Percentiles rank a stretch among this genome's conserved stretches.
phyloP scores from a whole-genome alignment of 352 stramenopile species.

The Pythium aristosporum region DNA sequence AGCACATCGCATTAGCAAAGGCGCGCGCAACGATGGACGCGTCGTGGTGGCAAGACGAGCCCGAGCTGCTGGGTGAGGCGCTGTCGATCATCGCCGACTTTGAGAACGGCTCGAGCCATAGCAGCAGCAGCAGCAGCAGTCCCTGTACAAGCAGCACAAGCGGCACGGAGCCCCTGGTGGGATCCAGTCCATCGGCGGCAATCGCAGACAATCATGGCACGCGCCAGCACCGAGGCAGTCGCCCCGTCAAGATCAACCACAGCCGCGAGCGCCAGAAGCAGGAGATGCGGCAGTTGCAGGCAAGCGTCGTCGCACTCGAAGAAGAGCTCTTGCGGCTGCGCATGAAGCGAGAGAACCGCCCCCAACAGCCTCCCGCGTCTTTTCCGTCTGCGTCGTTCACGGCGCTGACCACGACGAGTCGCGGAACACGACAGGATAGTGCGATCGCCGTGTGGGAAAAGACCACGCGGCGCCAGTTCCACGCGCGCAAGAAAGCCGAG shows the following conservation, averaged over 20 bases:
- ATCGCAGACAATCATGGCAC: background rate
- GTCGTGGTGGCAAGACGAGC: slow-evolving; percentile 4
- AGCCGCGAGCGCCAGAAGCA: slow-evolving; percentile 16
- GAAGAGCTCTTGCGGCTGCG: slow-evolving; percentile 4
- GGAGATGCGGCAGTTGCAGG: slow-evolving; percentile 1
- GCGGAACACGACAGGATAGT: background rate
- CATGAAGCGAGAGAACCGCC: background rate
- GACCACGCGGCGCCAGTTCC: slow-evolving; percentile 5
- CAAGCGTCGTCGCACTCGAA: background rate
- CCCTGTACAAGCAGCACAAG: background rate
- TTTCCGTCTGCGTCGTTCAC: background rate
- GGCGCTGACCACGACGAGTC: background rate
- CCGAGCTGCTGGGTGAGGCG: slow-evolving; percentile 4
- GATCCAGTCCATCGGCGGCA: no score
- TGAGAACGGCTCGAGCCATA: background rate
- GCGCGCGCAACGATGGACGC: background rate
- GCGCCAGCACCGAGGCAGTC: background rate
- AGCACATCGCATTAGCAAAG: background rate
- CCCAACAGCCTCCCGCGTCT: background rate
- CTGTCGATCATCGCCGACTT: slow-evolving; percentile 6
- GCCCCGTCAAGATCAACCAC: slow-evolving; percentile 12
- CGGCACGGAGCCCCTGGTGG: background rate
- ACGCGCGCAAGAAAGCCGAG: slow-evolving; percentile 8
- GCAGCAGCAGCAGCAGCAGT: background rate
- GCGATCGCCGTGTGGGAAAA: slow-evolving; percentile 9